Evolutionary conservation across 208 protist species (phyloP), one percentile per base, ranked within the genome.

Genomic region (Wallacemonas collosoma): DNA sequence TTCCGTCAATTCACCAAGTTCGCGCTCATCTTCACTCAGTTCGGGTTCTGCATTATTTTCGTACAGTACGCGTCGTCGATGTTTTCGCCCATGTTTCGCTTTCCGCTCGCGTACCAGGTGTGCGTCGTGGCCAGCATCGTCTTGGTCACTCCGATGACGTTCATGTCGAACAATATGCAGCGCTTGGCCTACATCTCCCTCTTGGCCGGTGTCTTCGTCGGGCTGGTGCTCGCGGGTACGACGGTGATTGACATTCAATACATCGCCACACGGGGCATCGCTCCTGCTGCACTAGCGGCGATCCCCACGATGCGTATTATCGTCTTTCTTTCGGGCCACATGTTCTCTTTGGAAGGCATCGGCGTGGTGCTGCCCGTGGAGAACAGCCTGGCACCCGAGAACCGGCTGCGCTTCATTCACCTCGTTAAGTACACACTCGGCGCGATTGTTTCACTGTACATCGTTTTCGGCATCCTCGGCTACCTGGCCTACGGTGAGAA

Each of bases 21-120:
- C 67, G 75, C 86, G 11, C 82, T 94, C 58, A 84, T 93, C 53
- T 93, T 94, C 72, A 97, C 88, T 38, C 92, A 95, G 66, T 93
- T 97, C 61, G 88, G 88, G 15, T 94, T 95, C 58, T 97, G 93
- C 74, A 68, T 94, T 38, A 88, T 93, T 70, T 95, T 87, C 60
- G 63, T 91, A 40, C 88, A 94, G 76, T 95, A 90, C 76, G 76
- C 87, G 26, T 83, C 85, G 6, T 83, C 83, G n/a, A 87, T 93
- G 75, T 86, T 97, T 68, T 79, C 82, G 17, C 56, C 77, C 2
- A 62, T 93, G 12, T 82, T 90, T 35, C 50, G 57, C 15, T 38
- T 60, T n/a, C 14, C 55, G 2, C 57, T 70, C 56, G 61, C 71
- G 41, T 94, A 94, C 76, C 7, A 70, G 12, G 14, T 82, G 2